Evolutionary conservation across 768 basidiomycete species (phyloP), one percentile per base, ranked within the genome.

Genomic region (Trametes cubensis): DNA sequence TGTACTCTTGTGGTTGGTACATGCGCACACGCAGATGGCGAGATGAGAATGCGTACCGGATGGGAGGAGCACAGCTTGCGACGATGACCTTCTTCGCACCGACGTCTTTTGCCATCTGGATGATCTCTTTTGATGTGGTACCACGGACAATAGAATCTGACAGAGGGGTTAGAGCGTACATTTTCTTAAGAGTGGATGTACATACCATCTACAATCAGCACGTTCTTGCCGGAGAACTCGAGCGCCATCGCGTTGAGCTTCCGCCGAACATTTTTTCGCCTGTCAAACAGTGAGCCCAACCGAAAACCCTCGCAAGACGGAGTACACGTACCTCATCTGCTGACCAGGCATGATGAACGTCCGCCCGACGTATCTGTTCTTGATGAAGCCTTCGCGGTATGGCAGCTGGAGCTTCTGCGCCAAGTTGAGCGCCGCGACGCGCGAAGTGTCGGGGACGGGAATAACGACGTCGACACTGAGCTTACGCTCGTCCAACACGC

Each of bases 291-390:
- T 14, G 20, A 51, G 20, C 34, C 6, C 25, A 21, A 18, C 28
- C n/a, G 20, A 54, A 55, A 23, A 6, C 0, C 48, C 20, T 21
- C 3, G 14, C n/a, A 25, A 60, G 23, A 42, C n/a, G 15, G 3
- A 4, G 13, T 47, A 60, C 64, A 42, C 70, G 63, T 61, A 86
- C 92, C 95, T 85, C 87, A 94, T 90, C 74, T 93, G 90, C 73
- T 99, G 97, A 23, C 96, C 97, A 8, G 97, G 96, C 97, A 99
- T 99, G 76, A 99, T 98, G 74, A 99, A 99, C 0, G 97, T 99
- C 66, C 97, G 80, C 3, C 95, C 97, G 34, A 98, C 94, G 76
- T 99, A 99, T 38, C 97, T 87, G 74, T 99, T 99, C 80, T 99
- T 99, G 68, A 98, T 86, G 74, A 99, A 98, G 1, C 97, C 97